Conservation (phyloP, 1,284 basidiomycete species). For the Sphaerobolus stellatus region DNA sequence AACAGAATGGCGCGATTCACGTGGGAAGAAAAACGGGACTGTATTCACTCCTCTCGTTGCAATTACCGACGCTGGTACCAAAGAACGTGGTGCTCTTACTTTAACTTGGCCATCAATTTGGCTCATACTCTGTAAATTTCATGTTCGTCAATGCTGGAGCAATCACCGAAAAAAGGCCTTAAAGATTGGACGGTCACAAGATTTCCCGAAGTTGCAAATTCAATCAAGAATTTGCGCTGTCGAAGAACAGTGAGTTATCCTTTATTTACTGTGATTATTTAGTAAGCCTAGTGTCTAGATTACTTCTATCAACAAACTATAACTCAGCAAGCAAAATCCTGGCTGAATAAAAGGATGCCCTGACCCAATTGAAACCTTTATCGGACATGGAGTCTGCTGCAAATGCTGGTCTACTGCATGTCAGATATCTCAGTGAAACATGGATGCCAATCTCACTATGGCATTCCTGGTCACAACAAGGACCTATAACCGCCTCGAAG, state of each 20-base stretch:
- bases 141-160: constrained; percentile 12
- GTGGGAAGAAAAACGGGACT: not conserved
- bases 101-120: not conserved
- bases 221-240: not conserved
- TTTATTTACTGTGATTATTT: not conserved
- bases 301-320: not conserved
- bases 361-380: not conserved
- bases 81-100: constrained; percentile 12
- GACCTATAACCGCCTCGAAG: constrained; percentile 23
- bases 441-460: constrained; percentile 26
- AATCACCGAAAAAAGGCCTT: constrained; percentile 3
- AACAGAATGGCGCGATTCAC: constrained; percentile 4
- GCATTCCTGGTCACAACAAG: constrained; percentile 31
- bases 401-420: constrained; percentile 1
- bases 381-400: not conserved
- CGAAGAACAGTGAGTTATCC: constrained; percentile 8
- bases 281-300: not conserved
- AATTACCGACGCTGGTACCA: constrained; percentile 14
- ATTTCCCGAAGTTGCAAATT: constrained; percentile 5
- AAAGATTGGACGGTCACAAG: not conserved
- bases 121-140: not conserved
- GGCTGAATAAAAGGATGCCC: not conserved
- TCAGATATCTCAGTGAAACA: constrained; percentile 20
- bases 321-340: not conserved
- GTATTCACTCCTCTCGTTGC: constrained; percentile 9